Conservation (phyloP, 306 rosid species). For the Lathyrus tuberosus region DNA sequence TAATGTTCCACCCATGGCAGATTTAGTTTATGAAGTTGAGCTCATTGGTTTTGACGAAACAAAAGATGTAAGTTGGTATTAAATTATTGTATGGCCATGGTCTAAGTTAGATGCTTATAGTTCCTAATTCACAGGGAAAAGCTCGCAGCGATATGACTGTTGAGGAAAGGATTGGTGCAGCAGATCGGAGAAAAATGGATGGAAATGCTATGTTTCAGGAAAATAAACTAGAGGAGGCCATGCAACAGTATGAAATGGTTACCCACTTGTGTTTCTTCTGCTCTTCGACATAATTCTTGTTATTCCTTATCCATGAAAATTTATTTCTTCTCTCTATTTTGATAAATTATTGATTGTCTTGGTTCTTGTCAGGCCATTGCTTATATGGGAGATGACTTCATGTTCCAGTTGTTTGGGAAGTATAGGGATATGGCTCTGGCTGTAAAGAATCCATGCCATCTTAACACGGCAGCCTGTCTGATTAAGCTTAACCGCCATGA, state of each 20-base stretch:
- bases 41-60: slow-evolving; percentile 90
- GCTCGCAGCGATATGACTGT: slow-evolving; percentile 94
- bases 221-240: slow-evolving; percentile 93
- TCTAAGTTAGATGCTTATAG: slow-evolving; percentile 45
- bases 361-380: slow-evolving; percentile 74
- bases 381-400: slow-evolving; percentile 94
- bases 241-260: slow-evolving; percentile 99
- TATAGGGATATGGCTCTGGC: slow-evolving; percentile 92
- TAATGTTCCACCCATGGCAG: slow-evolving; percentile 94
- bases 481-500: slow-evolving; percentile 85
- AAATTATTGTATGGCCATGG: slow-evolving; percentile 8
- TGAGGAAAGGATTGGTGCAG: slow-evolving; percentile 91
- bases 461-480: slow-evolving; percentile 84
- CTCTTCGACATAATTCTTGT: slow-evolving; percentile 26
- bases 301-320: slow-evolving; percentile 15
- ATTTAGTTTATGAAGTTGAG: slow-evolving; percentile 89
- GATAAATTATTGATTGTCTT: slow-evolving; percentile 38
- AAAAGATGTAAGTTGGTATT: slow-evolving; percentile 65
- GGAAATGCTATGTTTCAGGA: slow-evolving; percentile 87
- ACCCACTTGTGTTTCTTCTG: slow-evolving; percentile 47
- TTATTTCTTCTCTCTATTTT: slow-evolving; percentile 18
- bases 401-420: slow-evolving; percentile 94
- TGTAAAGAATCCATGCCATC: slow-evolving; percentile 97
- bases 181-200: slow-evolving; percentile 89
- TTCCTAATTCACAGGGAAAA: slow-evolving; percentile 63